A percentile compares a stretch with the other conserved stretches of the same genome.
Evolutionary conservation across 2,329 filamentous ascomycete species (phyloP).

Genomic region (Aspergillus luchuensis): DNA sequence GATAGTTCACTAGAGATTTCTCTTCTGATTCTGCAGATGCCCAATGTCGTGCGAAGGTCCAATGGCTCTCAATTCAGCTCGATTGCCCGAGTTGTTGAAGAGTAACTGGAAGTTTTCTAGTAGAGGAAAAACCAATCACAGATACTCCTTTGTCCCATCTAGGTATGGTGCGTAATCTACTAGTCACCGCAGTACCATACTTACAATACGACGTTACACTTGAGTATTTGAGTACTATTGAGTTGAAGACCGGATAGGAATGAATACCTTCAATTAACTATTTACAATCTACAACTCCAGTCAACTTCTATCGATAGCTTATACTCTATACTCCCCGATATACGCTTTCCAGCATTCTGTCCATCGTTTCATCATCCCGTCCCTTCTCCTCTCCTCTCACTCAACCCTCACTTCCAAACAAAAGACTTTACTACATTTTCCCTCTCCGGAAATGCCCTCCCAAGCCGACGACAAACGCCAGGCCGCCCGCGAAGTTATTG

Average conservation of each 20-base stretch:
- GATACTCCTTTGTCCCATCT: too few species aligned
- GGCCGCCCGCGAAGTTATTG: conserved; percentile 53
- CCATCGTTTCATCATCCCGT: neutral
- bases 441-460: conserved; percentile 41
- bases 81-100: neutral
- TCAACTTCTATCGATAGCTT: neutral
- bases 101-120: neutral
- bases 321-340: too few species aligned
- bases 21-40: neutral
- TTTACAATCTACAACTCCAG: neutral
- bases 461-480: conserved; percentile 51
- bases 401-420: neutral
- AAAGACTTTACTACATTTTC: neutral
- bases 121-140: too few species aligned
- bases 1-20: neutral
- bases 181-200: too few species aligned
- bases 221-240: too few species aligned
- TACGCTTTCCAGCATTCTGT: neutral
- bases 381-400: neutral
- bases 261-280: neutral
- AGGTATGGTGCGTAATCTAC: too few species aligned
- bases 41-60: neutral
- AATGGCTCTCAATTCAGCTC: neutral
- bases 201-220: too few species aligned
- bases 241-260: too few species aligned